Percentiles rank a stretch among this genome's conserved stretches.
phyloP scores from a whole-genome alignment of 169 alveolate genomes.

The Plasmodium malariae region DNA sequence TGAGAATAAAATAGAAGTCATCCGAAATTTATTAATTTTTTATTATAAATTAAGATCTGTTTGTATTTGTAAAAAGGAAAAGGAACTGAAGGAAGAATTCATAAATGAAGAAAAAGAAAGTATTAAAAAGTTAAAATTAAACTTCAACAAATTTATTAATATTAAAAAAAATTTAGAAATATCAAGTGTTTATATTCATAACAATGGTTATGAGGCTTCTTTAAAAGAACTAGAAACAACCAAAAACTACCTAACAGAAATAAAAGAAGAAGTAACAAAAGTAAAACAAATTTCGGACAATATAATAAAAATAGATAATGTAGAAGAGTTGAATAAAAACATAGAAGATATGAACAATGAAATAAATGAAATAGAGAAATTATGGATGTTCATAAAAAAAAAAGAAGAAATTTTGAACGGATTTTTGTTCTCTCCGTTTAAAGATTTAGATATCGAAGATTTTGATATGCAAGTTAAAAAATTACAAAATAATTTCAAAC shows the following conservation, averaged over 20 bases:
- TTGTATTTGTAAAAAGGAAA: slow-evolving; percentile 64
- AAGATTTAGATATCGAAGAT: slow-evolving; percentile 62
- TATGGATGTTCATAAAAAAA: slow-evolving; percentile 57
- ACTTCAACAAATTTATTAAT: slow-evolving; percentile 44
- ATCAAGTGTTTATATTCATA: slow-evolving; percentile 58
- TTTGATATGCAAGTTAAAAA: slow-evolving; percentile 55
- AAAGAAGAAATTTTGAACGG: slow-evolving; percentile 61
- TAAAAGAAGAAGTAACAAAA: slow-evolving; percentile 43
- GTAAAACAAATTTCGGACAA: slow-evolving; percentile 43
- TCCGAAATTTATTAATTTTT: slow-evolving; percentile 27
- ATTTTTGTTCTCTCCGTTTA: slow-evolving; percentile 40
- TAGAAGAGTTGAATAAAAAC: slow-evolving; percentile 60
- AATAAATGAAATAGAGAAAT: slow-evolving; percentile 54
- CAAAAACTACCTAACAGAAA: slow-evolving; percentile 49
- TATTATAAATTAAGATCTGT: slow-evolving; percentile 52
- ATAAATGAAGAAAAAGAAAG: slow-evolving; percentile 69
- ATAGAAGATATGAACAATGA: slow-evolving; percentile 45
- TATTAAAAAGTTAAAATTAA: slow-evolving; percentile 47
- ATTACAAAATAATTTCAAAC: slow-evolving; percentile 48
- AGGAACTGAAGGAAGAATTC: slow-evolving; percentile 51
- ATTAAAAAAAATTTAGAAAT: slow-evolving; percentile 56
- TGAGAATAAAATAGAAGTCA: slow-evolving; percentile 43
- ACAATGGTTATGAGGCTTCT: slow-evolving; percentile 36
- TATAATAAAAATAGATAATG: slow-evolving; percentile 52
- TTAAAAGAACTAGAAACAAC: slow-evolving; percentile 52